phyloP scores from a whole-genome alignment of 352 stramenopile species.

The Aphanomyces euteiches region DNA sequence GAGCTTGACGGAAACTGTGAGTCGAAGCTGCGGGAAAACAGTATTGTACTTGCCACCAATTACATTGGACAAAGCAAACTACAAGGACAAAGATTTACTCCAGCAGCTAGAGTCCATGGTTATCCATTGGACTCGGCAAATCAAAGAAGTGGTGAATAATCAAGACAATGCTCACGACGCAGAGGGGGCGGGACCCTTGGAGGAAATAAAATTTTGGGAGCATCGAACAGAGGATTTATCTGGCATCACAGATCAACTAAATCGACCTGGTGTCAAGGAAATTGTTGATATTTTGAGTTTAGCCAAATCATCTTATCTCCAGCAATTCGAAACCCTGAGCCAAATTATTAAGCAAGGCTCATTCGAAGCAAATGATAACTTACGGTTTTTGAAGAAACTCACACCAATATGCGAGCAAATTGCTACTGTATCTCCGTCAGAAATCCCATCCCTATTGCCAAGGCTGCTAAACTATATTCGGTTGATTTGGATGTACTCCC shows the following conservation, averaged over 20 bases:
- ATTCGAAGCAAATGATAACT: slow-evolving; percentile 91
- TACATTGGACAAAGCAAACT: slow-evolving; percentile 73
- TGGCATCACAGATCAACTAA: slow-evolving; percentile 91
- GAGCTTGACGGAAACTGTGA: slow-evolving; percentile 90
- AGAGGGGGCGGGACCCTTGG: slow-evolving; percentile 86
- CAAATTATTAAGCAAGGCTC: slow-evolving; percentile 92
- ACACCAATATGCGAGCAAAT: slow-evolving; percentile 88
- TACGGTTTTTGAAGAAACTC: slow-evolving; percentile 92
- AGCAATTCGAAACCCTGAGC: slow-evolving; percentile 88
- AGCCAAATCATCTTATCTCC: slow-evolving; percentile 92
- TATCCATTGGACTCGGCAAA: slow-evolving; percentile 96
- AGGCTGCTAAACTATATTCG: slow-evolving; percentile 92
- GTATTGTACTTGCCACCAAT: slow-evolving; percentile 90
- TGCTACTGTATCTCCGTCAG: slow-evolving; percentile 66
- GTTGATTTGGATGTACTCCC: slow-evolving; percentile 91
- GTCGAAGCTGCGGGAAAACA: slow-evolving; percentile 88
- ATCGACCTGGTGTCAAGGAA: slow-evolving; percentile 85
- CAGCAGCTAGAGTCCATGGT: slow-evolving; percentile 95
- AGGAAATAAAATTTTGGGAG: slow-evolving; percentile 96
- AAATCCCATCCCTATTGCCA: slow-evolving; percentile 89
- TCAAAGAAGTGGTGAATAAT: slow-evolving; percentile 96
- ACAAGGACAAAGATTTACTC: slow-evolving; percentile 92
- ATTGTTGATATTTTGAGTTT: slow-evolving; percentile 83
- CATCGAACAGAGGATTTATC: slow-evolving; percentile 89
- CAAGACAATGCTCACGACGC: slow-evolving; percentile 90